A percentile compares a stretch with the other conserved stretches of the same genome.
These are phyloP conservation scores for Candida insectalens DNA, from an alignment of 805 yeast species.

Conservation along the genomic window DNA sequence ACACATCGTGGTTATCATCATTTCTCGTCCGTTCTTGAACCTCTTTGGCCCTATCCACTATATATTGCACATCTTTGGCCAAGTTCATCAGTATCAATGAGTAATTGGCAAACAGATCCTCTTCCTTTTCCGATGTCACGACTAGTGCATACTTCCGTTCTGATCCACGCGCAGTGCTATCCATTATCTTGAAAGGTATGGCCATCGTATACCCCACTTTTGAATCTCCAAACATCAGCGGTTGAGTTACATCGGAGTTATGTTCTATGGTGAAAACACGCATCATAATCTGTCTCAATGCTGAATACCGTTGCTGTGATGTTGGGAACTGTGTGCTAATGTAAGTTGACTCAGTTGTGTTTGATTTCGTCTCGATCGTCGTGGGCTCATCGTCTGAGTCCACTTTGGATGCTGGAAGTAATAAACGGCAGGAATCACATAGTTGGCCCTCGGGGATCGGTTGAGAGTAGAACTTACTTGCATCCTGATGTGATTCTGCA, in stretches of 20 bases:
- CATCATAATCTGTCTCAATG: slow-evolving; percentile 51
- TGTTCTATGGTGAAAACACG: slow-evolving; percentile 62
- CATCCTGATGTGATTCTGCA: slow-evolving; percentile 3
- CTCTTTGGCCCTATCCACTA: slow-evolving; percentile 20
- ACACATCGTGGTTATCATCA: slow-evolving; percentile 37
- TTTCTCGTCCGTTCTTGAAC: slow-evolving; percentile 20
- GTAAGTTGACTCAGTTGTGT: slow-evolving; percentile 20
- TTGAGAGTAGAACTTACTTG: slow-evolving; percentile 24
- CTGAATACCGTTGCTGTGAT: slow-evolving; percentile 37
- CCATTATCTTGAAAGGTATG: slow-evolving; percentile 51
- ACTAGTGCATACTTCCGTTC: slow-evolving; percentile 59
- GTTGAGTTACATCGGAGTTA: slow-evolving; percentile 45
- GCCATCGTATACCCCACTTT: slow-evolving; percentile 50
- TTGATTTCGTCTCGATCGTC: slow-evolving; percentile 7
- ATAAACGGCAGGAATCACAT: slow-evolving; percentile 53
- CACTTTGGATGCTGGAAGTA: slow-evolving; percentile 38
- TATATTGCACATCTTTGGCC: slow-evolving; percentile 28
- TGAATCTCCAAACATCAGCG: slow-evolving; percentile 56
- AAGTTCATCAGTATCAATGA: slow-evolving; percentile 34
- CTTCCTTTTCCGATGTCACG: slow-evolving; percentile 46
- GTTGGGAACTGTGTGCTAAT: slow-evolving; percentile 57
- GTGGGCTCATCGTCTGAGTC: slow-evolving; percentile 3
- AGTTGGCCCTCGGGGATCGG: slow-evolving; percentile 26
- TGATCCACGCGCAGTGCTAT: slow-evolving; percentile 61
- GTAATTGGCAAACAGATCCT: slow-evolving; percentile 46